Conservation (phyloP, 495 filamentous ascomycete species). For the Neurospora tetraspora region DNA sequence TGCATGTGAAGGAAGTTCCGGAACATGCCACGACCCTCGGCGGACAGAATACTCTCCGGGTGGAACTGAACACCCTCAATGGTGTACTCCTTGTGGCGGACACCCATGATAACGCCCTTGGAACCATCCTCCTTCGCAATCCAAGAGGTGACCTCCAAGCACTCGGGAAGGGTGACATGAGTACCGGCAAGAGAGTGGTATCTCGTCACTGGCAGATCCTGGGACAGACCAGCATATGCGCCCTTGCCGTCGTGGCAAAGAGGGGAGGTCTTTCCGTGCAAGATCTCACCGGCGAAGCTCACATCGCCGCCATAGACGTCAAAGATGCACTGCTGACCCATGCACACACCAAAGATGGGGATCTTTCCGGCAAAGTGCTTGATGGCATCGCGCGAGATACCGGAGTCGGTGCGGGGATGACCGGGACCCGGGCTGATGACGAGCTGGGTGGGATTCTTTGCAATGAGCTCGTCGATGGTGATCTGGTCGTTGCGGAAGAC, state of each 20-base stretch:
- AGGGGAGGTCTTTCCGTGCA: slow-evolving; percentile 93
- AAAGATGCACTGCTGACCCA: slow-evolving; percentile 98
- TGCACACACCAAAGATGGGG: slow-evolving; percentile 93
- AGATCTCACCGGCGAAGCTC: slow-evolving; percentile 85
- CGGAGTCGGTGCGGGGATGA: slow-evolving; percentile 81
- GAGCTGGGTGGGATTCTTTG: slow-evolving; percentile 78
- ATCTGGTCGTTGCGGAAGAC: slow-evolving; percentile 91
- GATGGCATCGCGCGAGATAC: slow-evolving; percentile 86
- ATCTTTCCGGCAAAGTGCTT: slow-evolving; percentile 90
- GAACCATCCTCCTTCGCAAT: slow-evolving; percentile 54
- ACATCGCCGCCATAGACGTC: slow-evolving; percentile 85
- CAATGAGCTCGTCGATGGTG: slow-evolving; percentile 70
- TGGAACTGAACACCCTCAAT: slow-evolving; percentile 97
- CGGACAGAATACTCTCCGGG: slow-evolving; percentile 92
- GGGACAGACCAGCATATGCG: slow-evolving; percentile 66
- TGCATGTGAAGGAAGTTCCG: slow-evolving; percentile 82
- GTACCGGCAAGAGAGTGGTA: slow-evolving; percentile 97
- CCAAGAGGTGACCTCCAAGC: slow-evolving; percentile 87
- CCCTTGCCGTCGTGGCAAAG: slow-evolving; percentile 83
- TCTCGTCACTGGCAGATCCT: slow-evolving; percentile 76
- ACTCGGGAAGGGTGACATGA: slow-evolving; percentile 75
- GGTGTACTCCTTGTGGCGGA: slow-evolving; percentile 80
- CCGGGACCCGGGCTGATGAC: slow-evolving; percentile 93
- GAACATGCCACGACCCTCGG: slow-evolving; percentile 78
- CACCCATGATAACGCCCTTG: slow-evolving; percentile 87